Evolutionary conservation across 1,284 basidiomycete species (phyloP).

Genomic region (Malassezia restricta): DNA sequence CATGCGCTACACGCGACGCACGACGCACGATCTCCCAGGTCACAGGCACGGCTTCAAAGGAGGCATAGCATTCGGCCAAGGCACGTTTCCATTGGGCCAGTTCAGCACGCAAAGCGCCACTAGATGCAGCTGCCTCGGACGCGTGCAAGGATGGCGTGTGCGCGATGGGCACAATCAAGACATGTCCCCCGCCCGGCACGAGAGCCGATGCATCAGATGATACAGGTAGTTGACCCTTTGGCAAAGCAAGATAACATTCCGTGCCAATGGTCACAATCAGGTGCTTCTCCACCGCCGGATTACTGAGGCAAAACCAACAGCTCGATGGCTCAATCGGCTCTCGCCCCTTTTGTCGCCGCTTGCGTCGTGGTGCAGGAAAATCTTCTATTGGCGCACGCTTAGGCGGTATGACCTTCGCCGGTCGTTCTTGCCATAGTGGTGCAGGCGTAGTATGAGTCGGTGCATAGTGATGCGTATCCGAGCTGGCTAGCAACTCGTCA

Average conservation of each 20-base stretch:
- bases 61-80: constrained; percentile 17
- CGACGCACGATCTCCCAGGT: constrained; percentile 23
- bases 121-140: neutral
- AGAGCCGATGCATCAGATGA: constrained; percentile 7
- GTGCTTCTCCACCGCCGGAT: constrained; percentile 31
- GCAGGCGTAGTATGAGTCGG: constrained; percentile 19
- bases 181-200: constrained; percentile 33
- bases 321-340: constrained; percentile 34
- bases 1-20: constrained; percentile 27
- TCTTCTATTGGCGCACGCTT: constrained; percentile 2
- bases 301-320: constrained; percentile 45
- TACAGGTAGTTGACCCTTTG: constrained; percentile 34
- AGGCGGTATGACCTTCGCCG: neutral
- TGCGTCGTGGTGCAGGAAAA: neutral
- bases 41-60: constrained; percentile 13
- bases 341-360: neutral
- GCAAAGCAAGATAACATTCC: constrained; percentile 35
- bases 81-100: constrained; percentile 16
- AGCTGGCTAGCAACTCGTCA: neutral
- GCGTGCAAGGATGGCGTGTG: constrained; percentile 18
- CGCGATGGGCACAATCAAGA: constrained; percentile 32
- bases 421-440: constrained; percentile 5
- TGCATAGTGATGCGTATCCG: neutral
- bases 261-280: constrained; percentile 31
- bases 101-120: constrained; percentile 13